These are phyloP conservation scores for Odonthalia washingtoniensis DNA, from an alignment of 31 red algal genomes.

Conservation along the genomic window DNA sequence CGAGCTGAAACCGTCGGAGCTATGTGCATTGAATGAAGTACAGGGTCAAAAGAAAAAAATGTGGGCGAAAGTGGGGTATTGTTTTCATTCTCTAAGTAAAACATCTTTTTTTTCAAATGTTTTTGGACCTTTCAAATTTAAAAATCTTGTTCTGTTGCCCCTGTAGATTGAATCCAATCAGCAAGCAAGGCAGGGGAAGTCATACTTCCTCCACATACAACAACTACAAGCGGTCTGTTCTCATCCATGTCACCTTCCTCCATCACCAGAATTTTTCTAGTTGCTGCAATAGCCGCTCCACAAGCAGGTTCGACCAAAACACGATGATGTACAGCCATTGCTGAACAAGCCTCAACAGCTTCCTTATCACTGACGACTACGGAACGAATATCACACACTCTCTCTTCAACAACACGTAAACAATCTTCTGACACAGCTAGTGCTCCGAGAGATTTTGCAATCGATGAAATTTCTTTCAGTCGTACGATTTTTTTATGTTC, in stretches of 20 bases:
- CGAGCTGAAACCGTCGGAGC: too few species aligned
- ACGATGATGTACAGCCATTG: constrained; percentile 79
- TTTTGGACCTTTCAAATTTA: too few species aligned
- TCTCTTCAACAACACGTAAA: constrained; percentile 45
- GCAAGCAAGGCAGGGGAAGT: constrained; percentile 65
- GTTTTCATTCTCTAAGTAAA: too few species aligned
- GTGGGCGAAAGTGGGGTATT: too few species aligned
- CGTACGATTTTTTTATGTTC: constrained; percentile 57
- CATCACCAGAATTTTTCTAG: not conserved
- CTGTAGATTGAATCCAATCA: constrained; percentile 72
- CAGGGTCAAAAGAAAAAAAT: too few species aligned
- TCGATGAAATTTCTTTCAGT: constrained; percentile 63
- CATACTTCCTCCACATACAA: constrained; percentile 92
- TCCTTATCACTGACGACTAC: constrained; percentile 70
- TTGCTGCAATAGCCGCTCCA: constrained; percentile 82
- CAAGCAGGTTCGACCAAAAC: constrained; percentile 93
- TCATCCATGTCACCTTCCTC: not conserved
- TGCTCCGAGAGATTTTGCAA: constrained; percentile 85
- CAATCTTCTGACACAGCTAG: constrained; percentile 66
- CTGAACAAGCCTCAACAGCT: constrained; percentile 81
- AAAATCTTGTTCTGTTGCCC: constrained; percentile 60
- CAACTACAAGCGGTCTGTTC: constrained; percentile 74
- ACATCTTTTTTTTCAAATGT: too few species aligned
- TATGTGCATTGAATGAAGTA: too few species aligned
- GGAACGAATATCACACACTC: constrained; percentile 39